Percentiles rank a stretch among this genome's conserved stretches.
Evolutionary conservation across 345 rosid species (phyloP).

Genomic region (Salix viminalis): DNA sequence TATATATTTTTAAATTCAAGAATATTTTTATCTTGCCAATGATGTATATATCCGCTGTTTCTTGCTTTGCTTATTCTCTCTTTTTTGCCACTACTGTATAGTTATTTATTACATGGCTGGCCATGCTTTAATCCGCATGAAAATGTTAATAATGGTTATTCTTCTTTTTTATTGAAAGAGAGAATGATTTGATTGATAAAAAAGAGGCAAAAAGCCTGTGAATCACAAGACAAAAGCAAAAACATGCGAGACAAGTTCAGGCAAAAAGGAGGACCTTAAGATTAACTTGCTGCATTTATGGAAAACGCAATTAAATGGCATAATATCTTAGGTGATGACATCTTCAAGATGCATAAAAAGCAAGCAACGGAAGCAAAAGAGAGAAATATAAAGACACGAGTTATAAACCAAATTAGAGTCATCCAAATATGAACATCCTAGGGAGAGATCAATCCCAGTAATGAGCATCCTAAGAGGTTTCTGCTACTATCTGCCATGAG

Average conservation of each 20-base stretch:
- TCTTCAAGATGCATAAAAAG: no score
- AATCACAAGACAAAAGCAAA: background rate
- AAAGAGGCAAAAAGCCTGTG: background rate
- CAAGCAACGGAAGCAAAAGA: no score
- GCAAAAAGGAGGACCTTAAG: background rate
- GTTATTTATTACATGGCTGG: background rate
- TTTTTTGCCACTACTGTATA: background rate
- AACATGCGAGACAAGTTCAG: background rate
- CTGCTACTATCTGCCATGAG: no score
- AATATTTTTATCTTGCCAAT: background rate
- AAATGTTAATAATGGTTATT: no score
- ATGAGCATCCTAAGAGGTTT: no score
- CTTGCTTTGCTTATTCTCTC: background rate
- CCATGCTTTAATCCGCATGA: background rate
- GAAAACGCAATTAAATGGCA: no score
- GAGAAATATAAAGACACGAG: no score
- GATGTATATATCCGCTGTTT: background rate
- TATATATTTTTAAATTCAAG: background rate
- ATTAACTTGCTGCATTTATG: no score
- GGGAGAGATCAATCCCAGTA: no score
- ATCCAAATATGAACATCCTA: no score
- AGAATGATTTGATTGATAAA: background rate
- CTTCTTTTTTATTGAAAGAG: background rate
- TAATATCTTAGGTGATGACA: no score
- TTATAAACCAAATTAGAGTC: no score